Conservation (phyloP, 331 rosid genomes). For the Cydonia oblonga region DNA sequence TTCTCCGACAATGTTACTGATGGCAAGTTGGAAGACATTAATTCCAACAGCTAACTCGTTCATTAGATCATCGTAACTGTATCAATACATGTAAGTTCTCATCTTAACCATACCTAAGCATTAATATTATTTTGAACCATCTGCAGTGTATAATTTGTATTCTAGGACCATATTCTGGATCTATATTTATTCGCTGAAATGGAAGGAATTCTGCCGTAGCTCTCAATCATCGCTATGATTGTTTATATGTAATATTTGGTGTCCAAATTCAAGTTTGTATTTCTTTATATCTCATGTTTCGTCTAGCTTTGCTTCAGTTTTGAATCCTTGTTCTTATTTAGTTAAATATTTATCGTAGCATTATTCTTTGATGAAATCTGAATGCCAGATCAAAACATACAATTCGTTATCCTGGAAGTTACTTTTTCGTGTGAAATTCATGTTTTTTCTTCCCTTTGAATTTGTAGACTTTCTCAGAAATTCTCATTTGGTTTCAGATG, state of each 20-base stretch:
- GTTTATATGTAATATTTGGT: not conserved
- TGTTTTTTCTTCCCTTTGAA: not conserved
- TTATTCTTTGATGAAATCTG: not conserved
- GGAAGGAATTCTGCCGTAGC: not conserved
- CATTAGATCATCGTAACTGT: not conserved
- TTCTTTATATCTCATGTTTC: not conserved
- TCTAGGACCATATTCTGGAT: not conserved
- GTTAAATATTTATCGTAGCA: not conserved
- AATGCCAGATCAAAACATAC: not conserved
- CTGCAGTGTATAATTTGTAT: not conserved
- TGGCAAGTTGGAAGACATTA: slow-evolving; percentile 15
- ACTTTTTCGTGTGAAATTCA: no score
- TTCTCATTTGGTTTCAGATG: not conserved
- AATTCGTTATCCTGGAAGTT: not conserved
- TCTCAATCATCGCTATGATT: not conserved
- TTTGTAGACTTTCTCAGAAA: not conserved
- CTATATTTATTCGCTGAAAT: not conserved
- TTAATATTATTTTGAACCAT: not conserved
- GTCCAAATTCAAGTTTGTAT: not conserved
- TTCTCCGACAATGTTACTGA: slow-evolving; percentile 13
- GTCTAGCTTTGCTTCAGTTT: not conserved
- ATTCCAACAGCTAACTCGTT: not conserved
- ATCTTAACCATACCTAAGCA: not conserved
- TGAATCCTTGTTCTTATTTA: not conserved
- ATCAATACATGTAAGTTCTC: not conserved